A percentile compares a stretch with the other conserved stretches of the same genome.
phyloP scores from a whole-genome alignment of 306 rosid species.

The Comarum palustre region DNA sequence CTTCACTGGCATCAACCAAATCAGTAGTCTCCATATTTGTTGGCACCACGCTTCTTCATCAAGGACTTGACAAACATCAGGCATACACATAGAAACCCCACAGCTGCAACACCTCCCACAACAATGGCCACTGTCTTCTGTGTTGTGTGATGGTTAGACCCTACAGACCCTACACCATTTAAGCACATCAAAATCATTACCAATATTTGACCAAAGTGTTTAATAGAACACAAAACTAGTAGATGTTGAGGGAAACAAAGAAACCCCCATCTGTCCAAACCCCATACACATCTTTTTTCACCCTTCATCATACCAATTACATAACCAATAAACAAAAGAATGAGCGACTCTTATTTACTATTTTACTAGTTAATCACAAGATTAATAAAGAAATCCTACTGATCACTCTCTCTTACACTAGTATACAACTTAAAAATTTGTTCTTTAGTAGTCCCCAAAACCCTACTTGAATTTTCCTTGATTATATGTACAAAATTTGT shows the following conservation, averaged over 20 bases:
- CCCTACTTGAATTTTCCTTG: not conserved
- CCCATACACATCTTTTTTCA: not conserved
- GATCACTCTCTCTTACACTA: not conserved
- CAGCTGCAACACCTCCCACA: slow-evolving; percentile 81
- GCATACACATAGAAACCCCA: slow-evolving; percentile 70
- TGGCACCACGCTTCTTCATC: slow-evolving; percentile 54
- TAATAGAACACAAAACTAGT: not conserved
- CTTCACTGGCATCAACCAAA: not conserved
- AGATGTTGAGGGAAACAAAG: not conserved
- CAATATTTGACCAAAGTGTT: not conserved
- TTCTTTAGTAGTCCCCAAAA: not conserved
- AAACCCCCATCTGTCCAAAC: not conserved
- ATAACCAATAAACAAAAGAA: not conserved
- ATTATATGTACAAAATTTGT: not conserved
- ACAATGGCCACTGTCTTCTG: slow-evolving; percentile 75
- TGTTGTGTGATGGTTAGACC: slow-evolving; percentile 44
- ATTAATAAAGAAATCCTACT: not conserved
- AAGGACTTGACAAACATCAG: slow-evolving; percentile 50
- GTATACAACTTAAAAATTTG: not conserved
- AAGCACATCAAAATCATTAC: slow-evolving; percentile 12
- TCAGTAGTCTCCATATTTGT: slow-evolving; percentile 42
- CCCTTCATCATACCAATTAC: not conserved
- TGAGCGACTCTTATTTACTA: not conserved
- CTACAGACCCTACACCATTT: slow-evolving; percentile 34
- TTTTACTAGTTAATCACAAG: not conserved